Conservation (phyloP, 805 yeast genomes). For the Lipomyces spencermartinsiae region DNA sequence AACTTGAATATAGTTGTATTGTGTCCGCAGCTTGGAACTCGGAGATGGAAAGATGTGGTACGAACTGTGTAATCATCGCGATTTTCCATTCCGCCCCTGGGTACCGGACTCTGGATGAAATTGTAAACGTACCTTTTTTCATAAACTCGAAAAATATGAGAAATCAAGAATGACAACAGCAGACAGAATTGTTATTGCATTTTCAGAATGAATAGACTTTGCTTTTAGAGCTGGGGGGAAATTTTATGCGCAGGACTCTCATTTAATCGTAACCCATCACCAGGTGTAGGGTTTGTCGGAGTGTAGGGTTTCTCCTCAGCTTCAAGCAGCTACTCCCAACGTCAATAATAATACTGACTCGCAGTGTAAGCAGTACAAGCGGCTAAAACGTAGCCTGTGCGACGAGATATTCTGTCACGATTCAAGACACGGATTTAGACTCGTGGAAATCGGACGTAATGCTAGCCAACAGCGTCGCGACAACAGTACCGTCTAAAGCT, state of each 20-base stretch:
- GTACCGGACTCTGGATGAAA: background rate
- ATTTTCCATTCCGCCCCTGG: background rate
- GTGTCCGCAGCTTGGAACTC: conserved; percentile 30
- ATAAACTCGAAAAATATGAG: background rate
- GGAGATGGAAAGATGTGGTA: conserved; percentile 30
- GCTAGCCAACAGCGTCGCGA: conserved; percentile 58
- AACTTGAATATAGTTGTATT: conserved; percentile 26
- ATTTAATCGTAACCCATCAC: too few relatives aligned
- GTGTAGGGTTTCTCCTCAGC: background rate
- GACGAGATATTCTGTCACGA: conserved; percentile 72
- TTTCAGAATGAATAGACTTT: conserved; percentile 37
- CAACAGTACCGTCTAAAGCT: conserved; percentile 59
- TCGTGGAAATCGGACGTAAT: conserved; percentile 68
- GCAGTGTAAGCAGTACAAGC: conserved; percentile 52
- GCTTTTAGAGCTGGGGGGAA: conserved; percentile 32
- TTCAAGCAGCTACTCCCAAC: background rate
- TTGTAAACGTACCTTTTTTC: background rate
- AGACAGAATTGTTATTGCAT: too few relatives aligned
- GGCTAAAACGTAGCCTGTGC: conserved; percentile 80
- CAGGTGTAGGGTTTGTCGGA: too few relatives aligned
- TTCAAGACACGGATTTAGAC: conserved; percentile 64
- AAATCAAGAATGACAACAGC: conserved; percentile 46
- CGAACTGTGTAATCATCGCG: conserved; percentile 25
- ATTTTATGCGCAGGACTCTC: too few relatives aligned
- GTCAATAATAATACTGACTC: background rate